Conservation (phyloP, 2,329 filamentous ascomycete genomes). For the Elsinoe australis region DNA sequence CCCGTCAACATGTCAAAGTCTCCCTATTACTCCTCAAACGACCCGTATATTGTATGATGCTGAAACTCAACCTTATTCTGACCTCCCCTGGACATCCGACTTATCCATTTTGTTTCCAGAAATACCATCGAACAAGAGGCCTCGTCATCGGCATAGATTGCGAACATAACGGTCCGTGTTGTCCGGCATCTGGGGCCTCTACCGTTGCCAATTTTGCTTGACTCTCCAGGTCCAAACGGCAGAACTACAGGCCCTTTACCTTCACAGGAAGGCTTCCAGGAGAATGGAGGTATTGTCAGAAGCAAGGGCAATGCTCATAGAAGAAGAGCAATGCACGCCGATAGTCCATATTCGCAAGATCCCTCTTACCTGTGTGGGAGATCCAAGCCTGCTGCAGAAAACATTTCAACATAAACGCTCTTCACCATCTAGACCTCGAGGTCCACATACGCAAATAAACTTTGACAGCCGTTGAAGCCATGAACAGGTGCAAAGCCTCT, state of each 20-base stretch:
- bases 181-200: neutral
- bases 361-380: neutral
- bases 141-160: conserved; percentile 8
- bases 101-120: neutral
- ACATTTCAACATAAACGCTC: no score
- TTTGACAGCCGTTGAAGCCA: conserved; percentile 11
- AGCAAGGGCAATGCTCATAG: neutral
- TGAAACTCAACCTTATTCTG: conserved; percentile 3
- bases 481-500: conserved; percentile 9
- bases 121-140: neutral
- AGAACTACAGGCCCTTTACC: conserved; percentile 3
- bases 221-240: conserved; percentile 9
- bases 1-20: no score
- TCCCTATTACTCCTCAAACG: neutral
- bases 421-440: neutral
- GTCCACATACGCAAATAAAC: neutral
- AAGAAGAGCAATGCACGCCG: neutral
- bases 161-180: neutral
- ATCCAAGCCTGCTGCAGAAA: no score
- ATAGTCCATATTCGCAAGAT: neutral
- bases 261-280: no score
- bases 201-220: conserved; percentile 13
- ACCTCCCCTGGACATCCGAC: neutral
- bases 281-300: neutral
- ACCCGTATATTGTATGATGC: conserved; percentile 8